Base-by-base conservation (phyloP, 768 basidiomycete species). In the Tephrocybe sp. region DNA sequence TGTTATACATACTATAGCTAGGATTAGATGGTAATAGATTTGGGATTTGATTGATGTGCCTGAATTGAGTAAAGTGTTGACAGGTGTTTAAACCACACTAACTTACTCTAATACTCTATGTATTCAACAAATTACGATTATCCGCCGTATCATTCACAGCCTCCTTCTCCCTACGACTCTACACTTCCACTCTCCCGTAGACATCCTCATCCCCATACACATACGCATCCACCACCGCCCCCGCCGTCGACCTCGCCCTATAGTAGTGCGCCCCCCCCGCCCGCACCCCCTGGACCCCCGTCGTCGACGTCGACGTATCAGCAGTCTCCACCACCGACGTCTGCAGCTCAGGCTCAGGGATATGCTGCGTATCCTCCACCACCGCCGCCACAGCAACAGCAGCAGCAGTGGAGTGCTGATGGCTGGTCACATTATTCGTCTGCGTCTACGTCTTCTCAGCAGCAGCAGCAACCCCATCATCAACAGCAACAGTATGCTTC, bases 51-150 rank as follows among this genome's bases (percentile, higher is more conserved):
- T 36, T 13, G 35, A 36, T 36, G 42, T 43, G 8, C 30, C 26
- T 26, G 26, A 7, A 26, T 26, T 26, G 26, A 17, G 22, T 43
- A n/a, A n/a, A 11, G 22, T 43, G 42, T 31, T 43, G 42, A 43
- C 42, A 31, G n/a, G 22, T 43, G 30, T 22, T 23, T 26, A 26
- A 26, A 26, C 26, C 26, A 26, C 4, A 7, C 26, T 26, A 26
- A 26, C 26, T 26, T 26, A 26, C 26, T 26, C 26, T 26, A 26
- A 26, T 26, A 26, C 26, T 26, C 26, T 26, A 23, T 20, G 26
- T 20, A 78, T 77, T 78, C 70, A 49, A 58, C 67, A 30, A 66
- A 71, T 51, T 85, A 86, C 62, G 78, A 78, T 55, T 83, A 82
- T 62, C 42, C 75, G 26, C 64, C 72, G 49, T 77, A 79, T 44